A percentile compares a stretch with the other conserved stretches of the same genome.
phyloP scores from a whole-genome alignment of 2,329 filamentous ascomycete species.

The Diaporthe amygdali region DNA sequence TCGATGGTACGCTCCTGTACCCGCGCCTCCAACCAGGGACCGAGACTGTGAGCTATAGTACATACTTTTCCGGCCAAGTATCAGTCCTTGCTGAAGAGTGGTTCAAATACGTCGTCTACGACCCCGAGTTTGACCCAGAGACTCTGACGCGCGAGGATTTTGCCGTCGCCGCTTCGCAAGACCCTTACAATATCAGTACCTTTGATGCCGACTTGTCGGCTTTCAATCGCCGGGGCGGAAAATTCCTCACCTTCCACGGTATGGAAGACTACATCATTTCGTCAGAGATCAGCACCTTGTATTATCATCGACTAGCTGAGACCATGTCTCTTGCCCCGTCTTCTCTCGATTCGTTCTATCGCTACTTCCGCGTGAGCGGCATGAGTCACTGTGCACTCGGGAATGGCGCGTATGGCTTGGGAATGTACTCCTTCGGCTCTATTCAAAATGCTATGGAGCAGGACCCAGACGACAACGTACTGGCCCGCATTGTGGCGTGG shows the following conservation, averaged over 20 bases:
- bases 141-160: conserved; percentile 44
- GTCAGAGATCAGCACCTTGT: conserved; percentile 47
- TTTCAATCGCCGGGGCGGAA: conserved; percentile 43
- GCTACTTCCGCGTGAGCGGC: conserved; percentile 57
- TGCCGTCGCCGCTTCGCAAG: conserved; percentile 17
- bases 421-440: conserved; percentile 16
- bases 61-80: neutral
- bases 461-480: conserved; percentile 45
- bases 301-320: conserved; percentile 49
- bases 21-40: conserved; percentile 55
- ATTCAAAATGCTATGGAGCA: conserved; percentile 24
- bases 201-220: conserved; percentile 41
- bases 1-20: neutral
- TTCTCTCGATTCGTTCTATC: conserved; percentile 46
- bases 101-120: conserved; percentile 52
- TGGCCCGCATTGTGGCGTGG: conserved; percentile 51
- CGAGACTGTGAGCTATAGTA: conserved; percentile 34
- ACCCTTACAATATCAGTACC: conserved; percentile 30
- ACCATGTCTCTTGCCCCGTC: conserved; percentile 30
- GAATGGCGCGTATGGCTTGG: conserved; percentile 40
- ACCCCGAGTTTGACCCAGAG: conserved; percentile 44
- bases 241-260: conserved; percentile 51
- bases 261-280: conserved; percentile 47
- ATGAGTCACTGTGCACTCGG: conserved; percentile 56
- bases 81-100: conserved; percentile 44